phyloP scores from a whole-genome alignment of 805 yeast genomes.

The Schwanniomyces yamadae region DNA sequence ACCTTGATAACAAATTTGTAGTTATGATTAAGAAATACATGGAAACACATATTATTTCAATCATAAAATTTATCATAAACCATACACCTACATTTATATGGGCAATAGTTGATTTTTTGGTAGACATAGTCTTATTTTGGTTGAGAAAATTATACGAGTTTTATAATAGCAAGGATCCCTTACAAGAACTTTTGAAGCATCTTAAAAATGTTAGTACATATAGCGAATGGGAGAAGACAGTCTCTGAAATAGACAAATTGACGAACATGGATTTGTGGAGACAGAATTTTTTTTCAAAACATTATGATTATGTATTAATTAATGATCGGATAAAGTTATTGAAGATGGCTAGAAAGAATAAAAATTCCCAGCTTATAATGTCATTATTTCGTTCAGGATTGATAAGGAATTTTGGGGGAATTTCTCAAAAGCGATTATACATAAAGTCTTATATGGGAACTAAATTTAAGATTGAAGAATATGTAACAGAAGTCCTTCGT shows the following conservation, averaged over 20 bases:
- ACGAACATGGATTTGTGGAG: constrained; percentile 60
- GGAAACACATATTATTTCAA: constrained; percentile 15
- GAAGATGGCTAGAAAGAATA: constrained; percentile 56
- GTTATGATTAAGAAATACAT: constrained; percentile 7
- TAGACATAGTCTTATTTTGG: constrained; percentile 51
- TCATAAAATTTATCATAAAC: constrained; percentile 18
- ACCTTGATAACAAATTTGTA: background rate
- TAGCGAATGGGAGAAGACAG: constrained; percentile 67
- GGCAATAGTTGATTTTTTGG: constrained; percentile 41
- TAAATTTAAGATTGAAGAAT: constrained; percentile 82
- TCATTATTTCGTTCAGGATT: constrained; percentile 78
- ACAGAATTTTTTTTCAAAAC: constrained; percentile 74
- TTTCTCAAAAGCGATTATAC: constrained; percentile 74
- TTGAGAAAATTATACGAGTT: constrained; percentile 33
- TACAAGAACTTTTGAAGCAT: constrained; percentile 47
- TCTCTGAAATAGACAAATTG: constrained; percentile 48
- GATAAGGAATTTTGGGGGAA: constrained; percentile 88
- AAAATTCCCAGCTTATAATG: constrained; percentile 58
- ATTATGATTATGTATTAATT: constrained; percentile 82
- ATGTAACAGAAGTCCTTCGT: constrained; percentile 70
- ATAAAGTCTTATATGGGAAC: constrained; percentile 86
- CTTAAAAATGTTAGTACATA: constrained; percentile 54
- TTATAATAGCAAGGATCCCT: constrained; percentile 41
- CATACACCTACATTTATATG: constrained; percentile 40
- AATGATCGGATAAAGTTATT: constrained; percentile 68